Evolutionary conservation across 208 protist genomes (phyloP), one percentile per base, ranked within the genome.

Genomic region (Angomonas desouzai): DNA sequence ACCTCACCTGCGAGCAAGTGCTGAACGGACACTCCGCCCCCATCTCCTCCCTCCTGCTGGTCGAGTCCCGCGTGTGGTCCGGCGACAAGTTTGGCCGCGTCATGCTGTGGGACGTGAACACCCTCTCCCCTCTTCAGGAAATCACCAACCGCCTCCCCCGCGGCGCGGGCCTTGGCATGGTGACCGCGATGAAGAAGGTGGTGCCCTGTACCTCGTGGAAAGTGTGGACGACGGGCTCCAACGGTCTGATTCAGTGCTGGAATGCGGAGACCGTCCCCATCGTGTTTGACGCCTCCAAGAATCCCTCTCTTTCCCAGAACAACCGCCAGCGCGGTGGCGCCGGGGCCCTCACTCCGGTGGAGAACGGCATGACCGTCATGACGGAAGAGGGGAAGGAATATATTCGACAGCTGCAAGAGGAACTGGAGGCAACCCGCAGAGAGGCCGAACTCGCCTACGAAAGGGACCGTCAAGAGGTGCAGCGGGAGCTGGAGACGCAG

Each of bases 41-140:
- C 3, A 68, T 94, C 10, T 62, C 76, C 18, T 79, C 61, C 49
- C 62, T 94, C 30, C 47, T 77, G 62, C 38, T 76, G 22, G 55
- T 94, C 11, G 85, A 79, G 62, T 77, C 72, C 3, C 83, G 90
- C 40, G 65, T 96, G 51, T 96, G 90, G 88, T 85, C 77, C 23
- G 90, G 78, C n/a, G 90, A 92, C 58, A 87, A 86, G 60, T 80
- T 88, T 61, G 90, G 90, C 3, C 74, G 73, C 58, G 74, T 93
- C 30, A 45, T 89, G 47, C 45, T 96, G 38, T 96, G 90, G 88
- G 87, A 96, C 66, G 66, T 88, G 43, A 83, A 78, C 33, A 91
- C 81, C 4, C 71, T 85, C 18, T 70, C 73, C 11, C 70, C 81
- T 18, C 62, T 94, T 29, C 79, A 89, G 64, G 80, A 92, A 45